Evolutionary conservation across 495 filamentous ascomycete species (phyloP), one percentile per base, ranked within the genome.

Genomic region (Sphaerosporella brunnea): DNA sequence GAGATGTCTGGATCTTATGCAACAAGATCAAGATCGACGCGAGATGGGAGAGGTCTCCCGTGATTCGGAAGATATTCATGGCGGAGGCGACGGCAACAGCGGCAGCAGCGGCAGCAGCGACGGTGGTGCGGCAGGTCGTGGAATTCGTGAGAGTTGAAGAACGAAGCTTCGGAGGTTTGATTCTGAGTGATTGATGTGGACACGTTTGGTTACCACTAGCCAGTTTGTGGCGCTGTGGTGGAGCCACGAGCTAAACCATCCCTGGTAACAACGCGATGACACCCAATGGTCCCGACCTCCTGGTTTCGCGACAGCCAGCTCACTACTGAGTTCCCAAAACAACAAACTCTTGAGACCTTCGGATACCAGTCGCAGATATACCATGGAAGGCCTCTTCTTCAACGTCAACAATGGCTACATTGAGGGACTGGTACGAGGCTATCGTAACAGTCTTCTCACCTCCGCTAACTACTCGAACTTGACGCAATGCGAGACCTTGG

Each of bases 401-500:
- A 97, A 97, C 66, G 82, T 90, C 37, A 86, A 90, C 62, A 82
- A 83, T 69, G 90, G 90, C 79, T 96, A 88, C 66, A 79, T 96
- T 62, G 90, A 97, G 65, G 90, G 90, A 64, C 80, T 97, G 63
- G 84, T 95, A 51, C 80, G 92, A 55, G 92, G 90, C 44, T 96
- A 96, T 69, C 81, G 88, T 61, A 96, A 99, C 66, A 74, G 74
- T 56, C 80, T 99, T 52, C 74, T 99, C 56, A 96, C 78, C 47
- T 66, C 79, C 66, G 74, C 83, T 65, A 90, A 88, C 71, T 99
- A 99, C 69, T 74, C 69, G 65, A 96, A 96, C 71, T 70, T 99
- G 64, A 90, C 78, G 51, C 90, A 99, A 76, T 99, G 90, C 77
- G 90, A 97, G 66, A 93, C 78, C 40, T 88, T 97, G 55, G 90